Percentiles rank a stretch among this genome's conserved stretches.
Conservation (phyloP, 495 filamentous ascomycete species). For the Penicillium soppii region DNA sequence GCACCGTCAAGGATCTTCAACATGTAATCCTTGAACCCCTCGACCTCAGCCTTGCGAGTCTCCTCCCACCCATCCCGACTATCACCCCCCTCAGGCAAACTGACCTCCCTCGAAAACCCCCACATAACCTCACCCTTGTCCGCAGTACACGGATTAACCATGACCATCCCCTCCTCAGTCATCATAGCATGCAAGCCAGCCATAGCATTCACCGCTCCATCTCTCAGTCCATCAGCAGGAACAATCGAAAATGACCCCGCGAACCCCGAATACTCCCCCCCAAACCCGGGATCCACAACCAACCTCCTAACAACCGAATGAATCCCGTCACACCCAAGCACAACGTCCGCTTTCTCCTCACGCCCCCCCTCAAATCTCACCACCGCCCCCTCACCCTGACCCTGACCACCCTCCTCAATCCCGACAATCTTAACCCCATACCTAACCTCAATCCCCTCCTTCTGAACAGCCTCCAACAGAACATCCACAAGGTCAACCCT, state of each 20-base stretch:
- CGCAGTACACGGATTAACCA: slow-evolving; percentile 36
- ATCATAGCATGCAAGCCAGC: slow-evolving; percentile 41
- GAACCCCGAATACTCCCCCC: slow-evolving; percentile 33
- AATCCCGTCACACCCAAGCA: slow-evolving; percentile 61
- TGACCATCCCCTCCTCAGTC: slow-evolving; percentile 49
- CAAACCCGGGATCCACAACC: slow-evolving; percentile 27
- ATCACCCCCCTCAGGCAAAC: slow-evolving; percentile 30
- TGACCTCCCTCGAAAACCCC: slow-evolving; percentile 26
- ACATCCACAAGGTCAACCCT: slow-evolving; percentile 29
- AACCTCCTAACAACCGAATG: slow-evolving; percentile 37
- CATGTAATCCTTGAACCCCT: slow-evolving; percentile 32
- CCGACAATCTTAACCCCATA: slow-evolving; percentile 19
- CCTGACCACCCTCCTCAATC: slow-evolving; percentile 18
- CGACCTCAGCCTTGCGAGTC: slow-evolving; percentile 36
- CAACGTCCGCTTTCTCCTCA: slow-evolving; percentile 41
- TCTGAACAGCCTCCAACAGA: slow-evolving; percentile 20
- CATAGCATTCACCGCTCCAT: slow-evolving; percentile 2
- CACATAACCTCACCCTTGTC: slow-evolving; percentile 28
- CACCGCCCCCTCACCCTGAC: slow-evolving; percentile 17
- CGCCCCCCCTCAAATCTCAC: slow-evolving; percentile 28
- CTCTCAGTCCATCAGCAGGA: slow-evolving; percentile 15
- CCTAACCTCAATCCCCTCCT: slow-evolving; percentile 21
- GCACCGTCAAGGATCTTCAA: slow-evolving; percentile 31
- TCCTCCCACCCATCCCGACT: slow-evolving; percentile 42
- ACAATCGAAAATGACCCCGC: slow-evolving; percentile 45